Conservation (phyloP, 331 rosid genomes). For the Malus hybrid region DNA sequence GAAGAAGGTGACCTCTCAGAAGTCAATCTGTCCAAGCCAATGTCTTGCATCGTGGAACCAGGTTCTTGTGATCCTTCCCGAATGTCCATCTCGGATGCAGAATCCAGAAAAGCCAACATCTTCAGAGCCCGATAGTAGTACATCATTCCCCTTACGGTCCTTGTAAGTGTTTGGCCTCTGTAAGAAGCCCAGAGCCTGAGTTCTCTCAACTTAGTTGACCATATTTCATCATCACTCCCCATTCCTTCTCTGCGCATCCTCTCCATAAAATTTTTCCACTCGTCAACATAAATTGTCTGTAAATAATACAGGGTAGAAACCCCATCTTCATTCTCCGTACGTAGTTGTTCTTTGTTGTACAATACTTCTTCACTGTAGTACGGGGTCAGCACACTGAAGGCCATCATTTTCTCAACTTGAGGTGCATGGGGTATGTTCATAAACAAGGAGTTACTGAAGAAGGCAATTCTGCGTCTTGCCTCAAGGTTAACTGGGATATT, state of each 20-base stretch:
- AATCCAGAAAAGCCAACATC: slow-evolving; percentile 91
- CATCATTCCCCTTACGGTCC: slow-evolving; percentile 98
- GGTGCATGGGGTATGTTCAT: slow-evolving; percentile 99
- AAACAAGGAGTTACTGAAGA: slow-evolving; percentile 94
- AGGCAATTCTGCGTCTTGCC: slow-evolving; percentile 95
- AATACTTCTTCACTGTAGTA: slow-evolving; percentile 86
- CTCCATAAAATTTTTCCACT: slow-evolving; percentile 92
- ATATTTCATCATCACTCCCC: slow-evolving; percentile 58
- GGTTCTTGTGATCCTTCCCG: slow-evolving; percentile 79
- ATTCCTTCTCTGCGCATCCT: slow-evolving; percentile 93
- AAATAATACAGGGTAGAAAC: slow-evolving; percentile 79
- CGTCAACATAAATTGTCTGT: slow-evolving; percentile 90
- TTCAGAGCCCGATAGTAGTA: slow-evolving; percentile 88
- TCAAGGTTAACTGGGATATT: slow-evolving; percentile 87
- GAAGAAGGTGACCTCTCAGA: slow-evolving; percentile 43
- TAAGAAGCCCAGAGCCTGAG: slow-evolving; percentile 97
- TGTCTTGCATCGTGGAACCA: slow-evolving; percentile 62
- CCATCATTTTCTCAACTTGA: slow-evolving; percentile 98
- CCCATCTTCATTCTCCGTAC: slow-evolving; percentile 93
- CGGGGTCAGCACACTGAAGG: slow-evolving; percentile 95
- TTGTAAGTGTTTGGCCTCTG: slow-evolving; percentile 86
- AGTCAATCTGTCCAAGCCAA: slow-evolving; percentile 29
- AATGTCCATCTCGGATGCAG: slow-evolving; percentile 93
- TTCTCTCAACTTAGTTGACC: slow-evolving; percentile 75
- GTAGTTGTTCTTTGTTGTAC: slow-evolving; percentile 73